Evolutionary conservation across 208 protist genomes (phyloP).

Genomic region (Blastocrithidia nonstop): DNA sequence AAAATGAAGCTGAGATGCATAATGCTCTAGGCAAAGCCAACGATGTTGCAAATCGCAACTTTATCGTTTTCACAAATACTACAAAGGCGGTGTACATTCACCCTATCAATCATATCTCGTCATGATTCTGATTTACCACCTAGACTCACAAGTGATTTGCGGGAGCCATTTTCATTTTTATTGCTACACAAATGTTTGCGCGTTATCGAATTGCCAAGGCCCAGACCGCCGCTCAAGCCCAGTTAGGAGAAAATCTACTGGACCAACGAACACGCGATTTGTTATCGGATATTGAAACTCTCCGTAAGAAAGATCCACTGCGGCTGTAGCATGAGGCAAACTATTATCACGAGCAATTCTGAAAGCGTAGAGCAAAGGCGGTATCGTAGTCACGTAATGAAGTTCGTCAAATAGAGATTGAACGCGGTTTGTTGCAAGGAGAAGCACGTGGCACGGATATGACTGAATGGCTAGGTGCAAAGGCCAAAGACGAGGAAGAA

Average conservation of each 20-base stretch:
- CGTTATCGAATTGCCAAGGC: slow-evolving; percentile 63
- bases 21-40: slow-evolving; percentile 10
- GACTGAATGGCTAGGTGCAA: slow-evolving; percentile 81
- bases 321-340: slow-evolving; percentile 80
- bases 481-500: slow-evolving; percentile 80
- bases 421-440: slow-evolving; percentile 51
- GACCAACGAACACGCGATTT: slow-evolving; percentile 73
- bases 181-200: slow-evolving; percentile 60
- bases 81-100: slow-evolving; percentile 81
- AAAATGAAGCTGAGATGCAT: too few relatives aligned
- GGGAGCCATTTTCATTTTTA: slow-evolving; percentile 56
- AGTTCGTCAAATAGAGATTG: slow-evolving; percentile 46
- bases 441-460: slow-evolving; percentile 73
- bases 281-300: slow-evolving; percentile 64
- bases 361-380: slow-evolving; percentile 60
- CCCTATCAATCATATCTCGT: slow-evolving; percentile 70
- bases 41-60: slow-evolving; percentile 43
- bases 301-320: slow-evolving; percentile 73
- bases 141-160: slow-evolving; percentile 80
- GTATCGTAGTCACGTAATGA: slow-evolving; percentile 32
- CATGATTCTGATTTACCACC: slow-evolving; percentile 81
- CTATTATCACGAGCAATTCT: slow-evolving; percentile 78
- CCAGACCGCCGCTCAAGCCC: slow-evolving; percentile 59
- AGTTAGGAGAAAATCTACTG: slow-evolving; percentile 75
- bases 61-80: slow-evolving; percentile 67